Conservation (phyloP, 2,329 filamentous ascomycete species). For the Colletotrichum orchidophilum region DNA sequence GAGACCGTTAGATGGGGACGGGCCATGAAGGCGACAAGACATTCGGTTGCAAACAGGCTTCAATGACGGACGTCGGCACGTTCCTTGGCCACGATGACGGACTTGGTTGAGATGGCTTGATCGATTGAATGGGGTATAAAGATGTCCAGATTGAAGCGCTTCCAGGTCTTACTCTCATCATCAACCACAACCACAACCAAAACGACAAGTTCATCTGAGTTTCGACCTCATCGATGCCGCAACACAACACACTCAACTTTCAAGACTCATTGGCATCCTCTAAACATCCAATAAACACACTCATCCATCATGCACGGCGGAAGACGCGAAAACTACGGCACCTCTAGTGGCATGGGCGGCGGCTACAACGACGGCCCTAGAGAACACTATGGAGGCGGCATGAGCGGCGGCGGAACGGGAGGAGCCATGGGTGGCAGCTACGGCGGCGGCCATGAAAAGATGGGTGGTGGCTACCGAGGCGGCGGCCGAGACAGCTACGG, state of each 20-base stretch:
- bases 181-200: neutral
- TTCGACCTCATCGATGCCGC: neutral
- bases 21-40: neutral
- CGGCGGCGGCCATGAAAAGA: neutral
- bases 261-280: neutral
- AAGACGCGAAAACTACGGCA: constrained; percentile 29
- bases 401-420: neutral
- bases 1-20: neutral
- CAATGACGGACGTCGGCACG: neutral
- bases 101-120: neutral
- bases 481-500: constrained; percentile 12
- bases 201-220: neutral
- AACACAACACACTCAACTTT: neutral
- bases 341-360: constrained; percentile 17
- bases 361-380: neutral
- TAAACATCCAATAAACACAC: neutral
- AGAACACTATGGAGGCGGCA: neutral
- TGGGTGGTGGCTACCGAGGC: neutral
- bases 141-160: neutral
- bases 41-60: neutral
- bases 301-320: constrained; percentile 18
- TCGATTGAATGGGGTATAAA: neutral
- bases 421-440: neutral
- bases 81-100: constrained; percentile 10
- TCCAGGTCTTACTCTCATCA: neutral